Base-by-base conservation (phyloP, 1,284 basidiomycete genomes). In the Malassezia globosa region DNA sequence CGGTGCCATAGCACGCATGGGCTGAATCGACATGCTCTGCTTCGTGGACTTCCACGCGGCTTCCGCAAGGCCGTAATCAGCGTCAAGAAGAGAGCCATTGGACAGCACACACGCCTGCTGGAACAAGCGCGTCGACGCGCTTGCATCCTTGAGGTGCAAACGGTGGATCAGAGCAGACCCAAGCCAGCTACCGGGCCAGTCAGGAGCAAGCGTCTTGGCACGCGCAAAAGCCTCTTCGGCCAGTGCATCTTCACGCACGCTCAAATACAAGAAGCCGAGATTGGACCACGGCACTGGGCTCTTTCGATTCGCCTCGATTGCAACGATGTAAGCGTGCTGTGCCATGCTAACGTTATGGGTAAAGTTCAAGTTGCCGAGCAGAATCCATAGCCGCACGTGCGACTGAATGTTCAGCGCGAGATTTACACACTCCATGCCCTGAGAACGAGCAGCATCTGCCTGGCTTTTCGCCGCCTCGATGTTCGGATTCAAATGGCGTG, bases 261-360 rank as follows among this genome's bases (percentile, higher is more conserved):
- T 74, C n/a, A 92, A 76, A 70, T 90, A 97, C 38, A 99, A 76
- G 48, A 95, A 76, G 0, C 92, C 94, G 3, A 97, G 77, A 65
- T 85, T 87, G 6, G 84, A 80, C 94, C 94, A 97, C 0, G 82
- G 80, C 5, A 76, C 67, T 23, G 55, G 42, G 37, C 49, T 59
- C 42, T 86, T 88, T 1, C 77, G 72, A 61, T 90, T 82, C 40
- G 85, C 76, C 62, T 96, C 90, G 44, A 96, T 74, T 6, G 90
- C 85, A 43, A 81, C 84, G 64, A 96, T 82, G 60, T 87, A 95
- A 7, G 87, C 84, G 74, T 97, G 90, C 70, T 97, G 94, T 5
- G 87, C 82, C 1, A 79, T 73, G 60, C 80, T 82, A 0, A 83
- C 78, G 41, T 82, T 80, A 7, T 75, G 72, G n/a, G 77, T 63